phyloP scores from a whole-genome alignment of 345 rosid species.

The Hibiscus syriacus region DNA sequence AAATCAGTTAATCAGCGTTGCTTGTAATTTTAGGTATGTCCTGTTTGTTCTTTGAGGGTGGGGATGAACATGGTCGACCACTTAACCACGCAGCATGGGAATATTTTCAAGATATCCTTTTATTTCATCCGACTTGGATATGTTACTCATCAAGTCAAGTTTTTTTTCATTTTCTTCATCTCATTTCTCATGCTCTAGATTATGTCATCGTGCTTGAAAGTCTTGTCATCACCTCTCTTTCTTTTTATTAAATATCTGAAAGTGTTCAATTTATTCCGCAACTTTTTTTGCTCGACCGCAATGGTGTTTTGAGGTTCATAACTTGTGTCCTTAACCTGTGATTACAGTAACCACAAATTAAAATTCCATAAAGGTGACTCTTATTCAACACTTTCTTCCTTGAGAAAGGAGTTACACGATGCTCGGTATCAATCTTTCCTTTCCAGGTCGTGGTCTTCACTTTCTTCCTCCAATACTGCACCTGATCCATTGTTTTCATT shows the following conservation, averaged over 20 bases:
- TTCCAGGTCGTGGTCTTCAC: slow-evolving; percentile 22
- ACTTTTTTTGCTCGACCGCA: neutral
- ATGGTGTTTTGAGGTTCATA: slow-evolving; percentile 10
- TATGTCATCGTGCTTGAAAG: too few species aligned
- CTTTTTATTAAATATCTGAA: too few species aligned
- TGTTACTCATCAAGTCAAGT: too few species aligned
- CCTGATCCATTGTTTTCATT: slow-evolving; percentile 49
- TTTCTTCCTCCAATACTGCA: slow-evolving; percentile 31
- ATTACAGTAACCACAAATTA: slow-evolving; percentile 53
- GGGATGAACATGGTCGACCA: slow-evolving; percentile 47
- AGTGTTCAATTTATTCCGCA: neutral
- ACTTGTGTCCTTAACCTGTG: slow-evolving; percentile 43
- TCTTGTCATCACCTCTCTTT: too few species aligned
- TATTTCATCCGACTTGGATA: neutral
- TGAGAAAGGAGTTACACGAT: slow-evolving; percentile 35
- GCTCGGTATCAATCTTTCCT: slow-evolving; percentile 28
- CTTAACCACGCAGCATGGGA: slow-evolving; percentile 38
- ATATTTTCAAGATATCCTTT: slow-evolving; percentile 52
- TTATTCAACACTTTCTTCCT: slow-evolving; percentile 23
- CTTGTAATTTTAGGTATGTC: slow-evolving; percentile 41
- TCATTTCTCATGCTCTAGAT: too few species aligned
- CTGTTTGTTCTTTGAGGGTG: slow-evolving; percentile 40
- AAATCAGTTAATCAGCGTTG: neutral
- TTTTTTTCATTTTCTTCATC: too few species aligned
- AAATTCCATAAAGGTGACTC: slow-evolving; percentile 31